Base-by-base conservation (phyloP, 352 stramenopile genomes). In the Pythium scleroteichum region DNA sequence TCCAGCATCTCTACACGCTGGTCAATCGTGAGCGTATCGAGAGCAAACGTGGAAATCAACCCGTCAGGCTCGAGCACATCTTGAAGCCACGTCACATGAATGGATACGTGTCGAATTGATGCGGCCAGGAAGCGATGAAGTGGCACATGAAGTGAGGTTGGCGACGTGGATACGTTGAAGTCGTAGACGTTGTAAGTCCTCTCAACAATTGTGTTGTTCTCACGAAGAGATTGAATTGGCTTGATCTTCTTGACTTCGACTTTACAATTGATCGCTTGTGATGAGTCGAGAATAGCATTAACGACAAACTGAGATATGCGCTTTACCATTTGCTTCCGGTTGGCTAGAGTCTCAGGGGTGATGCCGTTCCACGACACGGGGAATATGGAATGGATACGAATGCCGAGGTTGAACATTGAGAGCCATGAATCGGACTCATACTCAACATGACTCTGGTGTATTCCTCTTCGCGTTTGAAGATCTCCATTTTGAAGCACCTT, bases 371-470 rank as follows among this genome's bases (percentile, higher is more conserved):
- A 94, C 2, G 85, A 73, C 2, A 92, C 77, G 17, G 85, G 79
- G 32, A 94, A 95, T 3, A 94, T 72, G 12, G 87, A 92, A 63
- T 95, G 87, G 16, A 94, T 72, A 9, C 86, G 85, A 58, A 95
- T 95, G 19, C 87, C 87, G 19, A 95, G 73, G 39, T 95, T 95
- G 63, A 95, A 95, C 76, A 94, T 94, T 6, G 85, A 87, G 42
- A 95, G 60, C 87, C 87, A 95, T 41, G 76, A 93, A 51, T 95
- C 87, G 3, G 85, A 93, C 59, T 95, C 87, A 54, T 94, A 95
- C 70, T 95, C 87, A 29, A 95, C 83, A 46, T 95, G 87, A 56
- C 79, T 82, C 59, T 94, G 69, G 50, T 85, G 55, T 23, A 92
- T 79, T 22, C 83, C 75, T 53, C 85, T 76, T 38, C 87, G 83